phyloP scores from a whole-genome alignment of 2,329 filamentous ascomycete genomes.

The Cadophora gregata region DNA sequence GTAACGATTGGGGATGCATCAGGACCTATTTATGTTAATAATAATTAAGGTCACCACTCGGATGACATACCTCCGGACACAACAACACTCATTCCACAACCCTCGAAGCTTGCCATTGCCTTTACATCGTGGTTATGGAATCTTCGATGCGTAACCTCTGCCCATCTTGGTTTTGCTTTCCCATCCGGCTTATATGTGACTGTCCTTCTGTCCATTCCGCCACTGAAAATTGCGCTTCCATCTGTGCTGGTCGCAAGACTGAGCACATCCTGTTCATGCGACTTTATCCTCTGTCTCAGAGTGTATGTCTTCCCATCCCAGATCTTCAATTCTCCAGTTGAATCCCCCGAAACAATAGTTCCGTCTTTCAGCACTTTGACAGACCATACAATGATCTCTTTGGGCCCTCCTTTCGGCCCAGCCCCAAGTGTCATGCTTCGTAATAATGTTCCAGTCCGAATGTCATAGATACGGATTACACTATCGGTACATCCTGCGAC shows the following conservation, averaged over 20 bases:
- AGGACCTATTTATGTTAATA: slow-evolving; percentile 64
- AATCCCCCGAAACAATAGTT: slow-evolving; percentile 93
- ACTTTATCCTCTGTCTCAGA: slow-evolving; percentile 82
- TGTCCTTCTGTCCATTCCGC: slow-evolving; percentile 89
- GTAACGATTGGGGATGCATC: slow-evolving; percentile 84
- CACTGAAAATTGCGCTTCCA: slow-evolving; percentile 83
- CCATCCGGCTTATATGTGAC: slow-evolving; percentile 76
- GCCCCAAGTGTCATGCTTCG: slow-evolving; percentile 86
- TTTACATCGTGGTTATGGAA: slow-evolving; percentile 97
- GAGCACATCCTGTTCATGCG: slow-evolving; percentile 88
- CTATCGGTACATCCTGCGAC: slow-evolving; percentile 96
- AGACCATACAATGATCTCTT: slow-evolving; percentile 90
- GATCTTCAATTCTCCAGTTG: slow-evolving; percentile 89
- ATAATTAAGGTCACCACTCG: background rate
- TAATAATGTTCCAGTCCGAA: slow-evolving; percentile 75
- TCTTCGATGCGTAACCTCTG: slow-evolving; percentile 81
- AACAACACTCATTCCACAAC: slow-evolving; percentile 80
- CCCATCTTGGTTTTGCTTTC: slow-evolving; percentile 73
- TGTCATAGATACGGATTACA: slow-evolving; percentile 90
- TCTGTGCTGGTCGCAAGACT: slow-evolving; percentile 84
- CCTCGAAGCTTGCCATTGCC: slow-evolving; percentile 89
- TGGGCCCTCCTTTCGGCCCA: slow-evolving; percentile 76
- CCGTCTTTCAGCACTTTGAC: slow-evolving; percentile 87
- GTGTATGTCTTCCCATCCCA: slow-evolving; percentile 95
- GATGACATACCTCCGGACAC: slow-evolving; percentile 80